These are phyloP conservation scores for Leucogyrophana mollusca DNA, from an alignment of 768 basidiomycete species.

Conservation along the genomic window DNA sequence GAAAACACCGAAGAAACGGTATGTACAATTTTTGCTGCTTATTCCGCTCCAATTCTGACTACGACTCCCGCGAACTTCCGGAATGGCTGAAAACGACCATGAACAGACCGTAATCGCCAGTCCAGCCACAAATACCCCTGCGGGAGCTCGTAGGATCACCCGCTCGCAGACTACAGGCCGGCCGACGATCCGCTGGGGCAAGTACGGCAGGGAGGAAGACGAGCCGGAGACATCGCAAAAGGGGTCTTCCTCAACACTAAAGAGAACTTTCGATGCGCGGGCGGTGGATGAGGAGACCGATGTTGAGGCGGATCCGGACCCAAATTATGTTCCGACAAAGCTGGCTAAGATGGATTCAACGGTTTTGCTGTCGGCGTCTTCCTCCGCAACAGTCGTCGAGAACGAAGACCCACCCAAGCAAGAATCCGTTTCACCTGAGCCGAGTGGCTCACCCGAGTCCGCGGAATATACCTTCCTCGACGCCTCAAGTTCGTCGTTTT, in stretches of 20 bases:
- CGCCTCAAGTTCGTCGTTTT: conserved; percentile 34
- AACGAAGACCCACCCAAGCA: conserved; percentile 7
- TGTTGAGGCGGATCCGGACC: conserved; percentile 24
- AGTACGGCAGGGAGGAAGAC: conserved; percentile 25
- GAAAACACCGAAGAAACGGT: conserved; percentile 27
- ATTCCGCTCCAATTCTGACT: conserved; percentile 26
- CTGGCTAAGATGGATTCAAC: conserved; percentile 26
- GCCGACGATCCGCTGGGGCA: conserved; percentile 33
- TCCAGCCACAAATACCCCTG: conserved; percentile 23
- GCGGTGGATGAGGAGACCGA: conserved; percentile 34
- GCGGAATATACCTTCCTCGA: conserved; percentile 35
- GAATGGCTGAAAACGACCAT: conserved; percentile 9
- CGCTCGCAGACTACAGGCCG: conserved; percentile 34
- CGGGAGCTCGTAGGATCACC: conserved; percentile 25
- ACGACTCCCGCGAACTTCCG: conserved; percentile 24
- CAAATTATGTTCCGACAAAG: conserved; percentile 19
- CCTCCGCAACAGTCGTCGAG: conserved; percentile 27
- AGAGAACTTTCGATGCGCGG: conserved; percentile 32
- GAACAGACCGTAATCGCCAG: conserved; percentile 18
- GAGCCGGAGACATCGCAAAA: conserved; percentile 24
- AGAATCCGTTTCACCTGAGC: conserved; percentile 5
- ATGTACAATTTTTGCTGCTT: conserved; percentile 26
- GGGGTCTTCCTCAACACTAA: conserved; percentile 21
- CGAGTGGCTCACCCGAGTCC: conserved; percentile 24
- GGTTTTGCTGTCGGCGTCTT: conserved; percentile 23